Conservation (phyloP, 352 stramenopile genomes). For the Phytophthora rubi region DNA sequence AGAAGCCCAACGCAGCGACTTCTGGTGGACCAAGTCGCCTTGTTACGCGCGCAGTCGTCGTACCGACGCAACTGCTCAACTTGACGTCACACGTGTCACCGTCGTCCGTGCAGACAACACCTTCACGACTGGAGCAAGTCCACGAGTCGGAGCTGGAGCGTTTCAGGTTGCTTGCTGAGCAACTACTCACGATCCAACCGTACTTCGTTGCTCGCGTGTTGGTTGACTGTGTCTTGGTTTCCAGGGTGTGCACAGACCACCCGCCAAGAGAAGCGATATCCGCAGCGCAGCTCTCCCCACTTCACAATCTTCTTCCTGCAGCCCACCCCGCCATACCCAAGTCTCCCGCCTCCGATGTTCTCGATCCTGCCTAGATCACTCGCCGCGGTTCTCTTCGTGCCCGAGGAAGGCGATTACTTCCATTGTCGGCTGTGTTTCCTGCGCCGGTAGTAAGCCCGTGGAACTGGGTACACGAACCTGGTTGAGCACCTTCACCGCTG, state of each 20-base stretch:
- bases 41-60: slow-evolving; percentile 42
- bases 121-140: slow-evolving; percentile 74
- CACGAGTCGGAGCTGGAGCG: slow-evolving; percentile 67
- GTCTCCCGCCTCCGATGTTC: too few species aligned
- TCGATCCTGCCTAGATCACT: too few species aligned
- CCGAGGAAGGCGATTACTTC: too few species aligned
- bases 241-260: slow-evolving; percentile 47
- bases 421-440: too few species aligned
- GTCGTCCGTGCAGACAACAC: slow-evolving; percentile 66
- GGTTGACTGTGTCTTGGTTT: slow-evolving; percentile 58
- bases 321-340: too few species aligned
- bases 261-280: too few species aligned
- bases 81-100: slow-evolving; percentile 75
- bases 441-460: too few species aligned
- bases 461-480: too few species aligned
- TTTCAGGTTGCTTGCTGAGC: slow-evolving; percentile 58
- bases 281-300: too few species aligned
- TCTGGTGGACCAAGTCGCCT: slow-evolving; percentile 66
- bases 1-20: slow-evolving; percentile 46
- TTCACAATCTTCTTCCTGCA: too few species aligned
- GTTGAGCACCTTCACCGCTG: too few species aligned
- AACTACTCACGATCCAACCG: slow-evolving; percentile 77
- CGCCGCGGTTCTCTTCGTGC: too few species aligned
- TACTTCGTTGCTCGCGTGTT: slow-evolving; percentile 61
- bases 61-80: slow-evolving; percentile 53